Percentiles rank a stretch among this genome's conserved stretches.
Conservation (phyloP, 129 eudicot genomes). For the Rutidosis leptorrhynchoides region DNA sequence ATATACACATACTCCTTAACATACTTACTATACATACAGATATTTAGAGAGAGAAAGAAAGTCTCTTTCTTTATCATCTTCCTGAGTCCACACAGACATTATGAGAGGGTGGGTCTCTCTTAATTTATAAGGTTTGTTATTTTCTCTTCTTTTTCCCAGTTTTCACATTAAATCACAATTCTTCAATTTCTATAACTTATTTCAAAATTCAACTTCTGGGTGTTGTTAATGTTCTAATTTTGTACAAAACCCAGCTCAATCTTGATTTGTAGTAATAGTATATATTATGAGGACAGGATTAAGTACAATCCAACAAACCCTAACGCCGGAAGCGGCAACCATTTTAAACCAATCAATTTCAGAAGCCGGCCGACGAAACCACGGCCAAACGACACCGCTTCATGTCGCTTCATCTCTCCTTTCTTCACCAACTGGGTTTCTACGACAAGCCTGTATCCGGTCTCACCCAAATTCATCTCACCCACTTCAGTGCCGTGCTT, state of each 20-base stretch:
- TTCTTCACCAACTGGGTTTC: slow-evolving; percentile 70
- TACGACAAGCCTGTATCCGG: slow-evolving; percentile 85
- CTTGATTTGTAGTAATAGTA: neutral
- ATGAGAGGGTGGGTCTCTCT: slow-evolving; percentile 19
- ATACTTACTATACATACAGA: slow-evolving; percentile 15
- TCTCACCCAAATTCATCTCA: slow-evolving; percentile 93
- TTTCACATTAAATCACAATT: slow-evolving; percentile 17
- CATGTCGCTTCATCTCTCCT: slow-evolving; percentile 94
- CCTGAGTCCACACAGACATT: slow-evolving; percentile 25
- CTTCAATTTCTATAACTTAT: neutral
- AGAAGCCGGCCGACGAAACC: slow-evolving; percentile 84
- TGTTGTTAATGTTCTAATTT: slow-evolving; percentile 11
- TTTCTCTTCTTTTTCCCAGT: slow-evolving; percentile 1
- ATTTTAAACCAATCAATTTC: slow-evolving; percentile 77
- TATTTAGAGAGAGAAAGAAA: slow-evolving; percentile 23
- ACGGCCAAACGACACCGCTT: slow-evolving; percentile 96
- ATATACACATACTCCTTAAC: slow-evolving; percentile 5
- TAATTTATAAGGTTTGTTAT: slow-evolving; percentile 5
- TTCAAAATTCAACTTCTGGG: slow-evolving; percentile 20
- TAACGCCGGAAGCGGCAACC: slow-evolving; percentile 78
- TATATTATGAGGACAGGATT: slow-evolving; percentile 69
- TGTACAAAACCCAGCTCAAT: slow-evolving; percentile 24
- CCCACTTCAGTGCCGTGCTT: slow-evolving; percentile 89
- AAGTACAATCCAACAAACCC: slow-evolving; percentile 88
- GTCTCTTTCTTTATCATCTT: slow-evolving; percentile 24